Evolutionary conservation across 2,329 filamentous ascomycete species (phyloP), one percentile per base, ranked within the genome.

Genomic region (Phaeosphaeriaceae sp.): DNA sequence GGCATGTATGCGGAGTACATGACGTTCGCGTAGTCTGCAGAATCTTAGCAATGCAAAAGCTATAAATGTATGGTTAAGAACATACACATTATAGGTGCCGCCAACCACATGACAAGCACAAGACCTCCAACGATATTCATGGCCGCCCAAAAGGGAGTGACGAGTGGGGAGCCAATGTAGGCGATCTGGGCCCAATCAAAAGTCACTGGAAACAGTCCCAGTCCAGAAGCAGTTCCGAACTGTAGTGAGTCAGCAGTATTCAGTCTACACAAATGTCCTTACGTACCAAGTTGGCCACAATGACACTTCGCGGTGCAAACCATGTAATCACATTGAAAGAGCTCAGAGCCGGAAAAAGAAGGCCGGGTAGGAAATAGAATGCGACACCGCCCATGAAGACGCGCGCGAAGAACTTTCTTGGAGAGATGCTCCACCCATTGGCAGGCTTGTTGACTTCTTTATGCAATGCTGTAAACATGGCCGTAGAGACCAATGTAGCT

Each of bases 141-240:
- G 9, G 91, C 89, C 42, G 91, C 90, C 91, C 92, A 93, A 76
- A 94, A 95, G 0, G 92, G 92, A 0, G 92, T 92, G 17, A 95
- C 83, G 7, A 96, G 81, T 0, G 91, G 92, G 3, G 91, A 95
- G 17, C 92, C 92, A 67, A 96, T 95, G 71, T 94, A 87, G 0
- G 92, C 92, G 61, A 96, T 89, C 72, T 96, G 92, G 0, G 91
- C 91, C 92, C 92, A 96, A 79, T 96, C 92, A 70, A 96, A 96
- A 0, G 92, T 96, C 68, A 96, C 74, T 0, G 92, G 92, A 61
- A 96, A 92, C 33, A 96, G 79, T 0, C 92, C 92, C 15, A 96
- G 84, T 2, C 92, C 92, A 1, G 92, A 94, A n/a, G 88, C 86
- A 17, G 94, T 90, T 17, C 92, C 92, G 71, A 96, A 96, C 63